phyloP scores from a whole-genome alignment of 768 basidiomycete genomes.

The Kwoniella dejecticola region DNA sequence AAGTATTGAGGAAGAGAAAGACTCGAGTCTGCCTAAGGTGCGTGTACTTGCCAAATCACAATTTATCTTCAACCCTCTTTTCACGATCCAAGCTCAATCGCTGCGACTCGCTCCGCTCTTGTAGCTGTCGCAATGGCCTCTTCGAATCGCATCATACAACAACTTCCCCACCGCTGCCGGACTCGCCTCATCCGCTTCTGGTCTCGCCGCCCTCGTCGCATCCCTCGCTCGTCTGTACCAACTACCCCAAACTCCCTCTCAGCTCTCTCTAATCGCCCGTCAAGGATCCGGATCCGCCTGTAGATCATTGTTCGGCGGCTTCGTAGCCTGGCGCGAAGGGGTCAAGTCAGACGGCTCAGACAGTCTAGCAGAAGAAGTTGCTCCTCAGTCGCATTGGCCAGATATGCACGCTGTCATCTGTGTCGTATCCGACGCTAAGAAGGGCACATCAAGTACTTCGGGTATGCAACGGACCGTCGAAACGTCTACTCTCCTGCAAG shows the following conservation, averaged over 20 bases:
- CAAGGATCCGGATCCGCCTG: conserved; percentile 98
- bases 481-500: conserved; percentile 81
- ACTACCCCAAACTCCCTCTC: conserved; percentile 74
- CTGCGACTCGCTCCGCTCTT: too few species aligned
- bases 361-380: conserved; percentile 84
- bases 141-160: conserved; percentile 93
- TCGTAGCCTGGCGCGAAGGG: conserved; percentile 92
- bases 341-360: conserved; percentile 70
- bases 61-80: background rate
- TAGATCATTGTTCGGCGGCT: conserved; percentile 94
- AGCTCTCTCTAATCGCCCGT: conserved; percentile 89
- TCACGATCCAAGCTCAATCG: too few species aligned
- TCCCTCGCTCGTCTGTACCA: conserved; percentile 84
- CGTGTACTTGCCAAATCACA: conserved; percentile 16
- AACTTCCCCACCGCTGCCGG: conserved; percentile 99
- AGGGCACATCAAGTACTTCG: conserved; percentile 88
- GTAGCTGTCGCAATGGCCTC: conserved; percentile 69
- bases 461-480: conserved; percentile 99
- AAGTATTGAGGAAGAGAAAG: conserved; percentile 71
- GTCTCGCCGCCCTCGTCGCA: conserved; percentile 90
- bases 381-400: conserved; percentile 84
- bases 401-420: conserved; percentile 96
- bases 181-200: conserved; percentile 93
- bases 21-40: conserved; percentile 70
- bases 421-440: conserved; percentile 93